phyloP scores from a whole-genome alignment of 805 yeast species.

The Myxozyma mucilagina region DNA sequence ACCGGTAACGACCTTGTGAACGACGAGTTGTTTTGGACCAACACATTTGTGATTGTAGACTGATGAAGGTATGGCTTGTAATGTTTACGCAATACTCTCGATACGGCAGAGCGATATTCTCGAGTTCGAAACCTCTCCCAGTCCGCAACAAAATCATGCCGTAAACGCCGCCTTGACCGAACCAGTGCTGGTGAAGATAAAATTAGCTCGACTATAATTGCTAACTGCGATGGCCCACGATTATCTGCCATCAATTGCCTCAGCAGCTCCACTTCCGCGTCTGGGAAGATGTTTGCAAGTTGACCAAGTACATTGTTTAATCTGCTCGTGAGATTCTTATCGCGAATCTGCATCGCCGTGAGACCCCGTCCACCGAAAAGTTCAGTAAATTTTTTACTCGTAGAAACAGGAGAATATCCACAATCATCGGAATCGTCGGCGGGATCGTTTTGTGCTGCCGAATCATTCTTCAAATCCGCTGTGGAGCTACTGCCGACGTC shows the following conservation, averaged over 20 bases:
- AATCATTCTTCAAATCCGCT: background rate
- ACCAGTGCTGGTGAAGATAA: conserved; percentile 19
- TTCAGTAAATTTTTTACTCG: background rate
- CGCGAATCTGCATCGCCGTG: conserved; percentile 6
- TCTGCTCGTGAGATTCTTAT: conserved; percentile 2
- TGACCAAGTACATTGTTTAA: conserved; percentile 19
- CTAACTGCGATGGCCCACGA: conserved; percentile 27
- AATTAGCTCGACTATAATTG: conserved; percentile 24
- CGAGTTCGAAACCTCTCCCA: conserved; percentile 27
- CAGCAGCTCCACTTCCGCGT: conserved; percentile 25
- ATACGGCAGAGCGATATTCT: conserved; percentile 23
- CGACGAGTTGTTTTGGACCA: conserved; percentile 21
- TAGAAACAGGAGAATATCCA: background rate
- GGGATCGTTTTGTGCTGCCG: no score
- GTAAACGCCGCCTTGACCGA: conserved; percentile 13
- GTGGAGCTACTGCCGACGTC: background rate
- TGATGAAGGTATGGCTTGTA: conserved; percentile 11
- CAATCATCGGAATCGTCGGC: conserved; percentile 10
- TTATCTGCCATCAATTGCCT: conserved; percentile 21
- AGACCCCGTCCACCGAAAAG: background rate
- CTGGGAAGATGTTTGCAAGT: conserved; percentile 25
- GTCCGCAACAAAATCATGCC: conserved; percentile 10
- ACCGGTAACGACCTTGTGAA: conserved; percentile 16
- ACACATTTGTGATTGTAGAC: conserved; percentile 19
- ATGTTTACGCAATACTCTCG: conserved; percentile 8